Percentiles rank a stretch among this genome's conserved stretches.
These are phyloP conservation scores for Boletus rufocinnamomeus DNA, from an alignment of 768 basidiomycete species.

Conservation along the genomic window DNA sequence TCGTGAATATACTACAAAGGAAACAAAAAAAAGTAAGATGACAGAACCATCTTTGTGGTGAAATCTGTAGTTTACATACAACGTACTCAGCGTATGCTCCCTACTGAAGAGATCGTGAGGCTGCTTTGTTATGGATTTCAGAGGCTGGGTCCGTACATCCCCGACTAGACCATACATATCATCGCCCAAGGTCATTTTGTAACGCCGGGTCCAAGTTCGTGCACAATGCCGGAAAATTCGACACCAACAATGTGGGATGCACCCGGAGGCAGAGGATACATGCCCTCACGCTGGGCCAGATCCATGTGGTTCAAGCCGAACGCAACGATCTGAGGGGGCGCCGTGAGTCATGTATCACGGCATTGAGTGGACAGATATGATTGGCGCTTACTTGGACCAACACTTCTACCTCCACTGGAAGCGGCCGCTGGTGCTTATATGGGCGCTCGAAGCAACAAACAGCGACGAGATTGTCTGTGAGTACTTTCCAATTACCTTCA, in stretches of 20 bases:
- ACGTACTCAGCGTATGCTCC: conserved; percentile 93
- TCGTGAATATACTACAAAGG: no score
- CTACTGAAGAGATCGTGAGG: conserved; percentile 39
- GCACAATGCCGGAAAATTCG: conserved; percentile 77
- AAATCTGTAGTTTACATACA: no score
- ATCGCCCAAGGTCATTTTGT: conserved; percentile 61
- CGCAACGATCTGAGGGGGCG: conserved; percentile 57
- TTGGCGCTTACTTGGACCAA: conserved; percentile 67
- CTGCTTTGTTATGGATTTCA: background rate
- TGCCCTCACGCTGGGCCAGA: conserved; percentile 65
- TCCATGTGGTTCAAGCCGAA: conserved; percentile 95
- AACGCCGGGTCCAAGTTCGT: conserved; percentile 52
- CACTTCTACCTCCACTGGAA: conserved; percentile 58
- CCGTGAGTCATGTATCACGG: conserved; percentile 1
- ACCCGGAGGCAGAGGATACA: conserved; percentile 79
- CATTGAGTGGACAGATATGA: background rate
- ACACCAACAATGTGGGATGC: conserved; percentile 78
- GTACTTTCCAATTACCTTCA: no score
- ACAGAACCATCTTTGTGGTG: no score
- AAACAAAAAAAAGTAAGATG: no score
- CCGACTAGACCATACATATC: conserved; percentile 81
- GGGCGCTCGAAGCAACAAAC: no score
- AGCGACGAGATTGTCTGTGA: no score
- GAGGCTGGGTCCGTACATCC: conserved; percentile 59
- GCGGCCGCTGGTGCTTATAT: no score